phyloP scores from a whole-genome alignment of 805 yeast species.

The Starmerella vitae region DNA sequence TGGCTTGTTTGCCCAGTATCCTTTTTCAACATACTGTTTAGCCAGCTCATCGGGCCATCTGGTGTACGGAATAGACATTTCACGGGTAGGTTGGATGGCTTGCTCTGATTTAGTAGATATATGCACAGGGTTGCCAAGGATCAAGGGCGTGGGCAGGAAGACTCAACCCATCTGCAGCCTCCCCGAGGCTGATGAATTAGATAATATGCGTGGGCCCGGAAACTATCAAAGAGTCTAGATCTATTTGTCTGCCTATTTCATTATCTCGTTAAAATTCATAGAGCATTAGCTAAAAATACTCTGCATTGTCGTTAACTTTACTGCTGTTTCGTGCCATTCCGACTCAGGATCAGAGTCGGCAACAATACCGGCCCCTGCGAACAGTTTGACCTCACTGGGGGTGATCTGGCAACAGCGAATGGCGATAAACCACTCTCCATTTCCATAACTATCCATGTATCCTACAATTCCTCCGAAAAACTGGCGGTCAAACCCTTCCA shows the following conservation, averaged over 20 bases:
- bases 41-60: conserved; percentile 9
- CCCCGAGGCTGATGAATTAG: too few species aligned
- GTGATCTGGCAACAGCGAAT: conserved; percentile 9
- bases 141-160: too few species aligned
- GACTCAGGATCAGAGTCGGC: conserved; percentile 13
- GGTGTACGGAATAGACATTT: conserved; percentile 6
- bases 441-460: conserved; percentile 10
- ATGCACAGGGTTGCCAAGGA: too few species aligned
- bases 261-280: too few species aligned
- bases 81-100: too few species aligned
- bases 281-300: neutral
- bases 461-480: conserved; percentile 16
- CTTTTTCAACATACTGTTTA: conserved; percentile 6
- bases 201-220: too few species aligned
- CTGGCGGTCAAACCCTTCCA: conserved; percentile 14
- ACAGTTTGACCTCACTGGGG: conserved; percentile 2
- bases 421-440: conserved; percentile 15
- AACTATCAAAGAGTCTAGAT: too few species aligned
- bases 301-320: conserved; percentile 13
- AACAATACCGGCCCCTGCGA: conserved; percentile 16
- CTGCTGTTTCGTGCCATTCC: conserved; percentile 14
- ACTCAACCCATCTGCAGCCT: too few species aligned
- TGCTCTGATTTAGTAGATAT: too few species aligned
- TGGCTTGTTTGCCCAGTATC: conserved; percentile 13
- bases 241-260: too few species aligned